phyloP scores from a whole-genome alignment of 129 eudicot species.

The Saposhnikovia divaricata region DNA sequence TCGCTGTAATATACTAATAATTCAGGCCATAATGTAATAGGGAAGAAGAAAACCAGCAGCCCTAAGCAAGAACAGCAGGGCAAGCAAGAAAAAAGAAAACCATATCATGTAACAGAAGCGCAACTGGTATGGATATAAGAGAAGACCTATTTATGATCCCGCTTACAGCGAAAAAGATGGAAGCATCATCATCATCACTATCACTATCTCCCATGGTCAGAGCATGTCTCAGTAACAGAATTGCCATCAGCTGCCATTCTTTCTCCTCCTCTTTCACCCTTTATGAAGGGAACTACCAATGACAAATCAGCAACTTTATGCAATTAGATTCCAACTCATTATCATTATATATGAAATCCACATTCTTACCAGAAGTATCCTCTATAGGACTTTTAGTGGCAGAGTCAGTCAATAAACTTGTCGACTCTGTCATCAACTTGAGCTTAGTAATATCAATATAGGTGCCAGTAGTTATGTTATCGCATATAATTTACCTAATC shows the following conservation, averaged over 20 bases:
- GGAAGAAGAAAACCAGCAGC: slow-evolving; percentile 89
- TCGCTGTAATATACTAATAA: slow-evolving; percentile 61
- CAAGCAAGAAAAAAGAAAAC: slow-evolving; percentile 13
- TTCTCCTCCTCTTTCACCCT: too few species aligned
- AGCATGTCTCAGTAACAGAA: slow-evolving; percentile 70
- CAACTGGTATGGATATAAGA: slow-evolving; percentile 9
- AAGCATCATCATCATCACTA: slow-evolving; percentile 48
- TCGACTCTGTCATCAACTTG: slow-evolving; percentile 37
- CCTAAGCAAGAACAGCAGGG: slow-evolving; percentile 67
- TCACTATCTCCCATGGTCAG: slow-evolving; percentile 42
- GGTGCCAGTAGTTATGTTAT: slow-evolving; percentile 19
- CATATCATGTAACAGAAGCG: slow-evolving; percentile 7
- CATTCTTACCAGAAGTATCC: slow-evolving; percentile 23
- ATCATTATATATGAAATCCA: slow-evolving; percentile 18
- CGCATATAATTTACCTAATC: slow-evolving; percentile 41
- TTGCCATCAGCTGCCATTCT: slow-evolving; percentile 71
- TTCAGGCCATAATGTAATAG: slow-evolving; percentile 83
- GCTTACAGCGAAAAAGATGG: slow-evolving; percentile 64
- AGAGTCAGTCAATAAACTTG: slow-evolving; percentile 26
- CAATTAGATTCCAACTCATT: slow-evolving; percentile 25
- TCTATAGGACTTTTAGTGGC: slow-evolving; percentile 20
- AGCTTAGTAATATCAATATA: slow-evolving; percentile 29
- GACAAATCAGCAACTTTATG: slow-evolving; percentile 6
- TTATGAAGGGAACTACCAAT: too few species aligned
- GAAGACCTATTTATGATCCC: slow-evolving; percentile 7